These are phyloP conservation scores for Debaryomyces sp. DNA, from an alignment of 1,139 yeast genomes.

Conservation along the genomic window DNA sequence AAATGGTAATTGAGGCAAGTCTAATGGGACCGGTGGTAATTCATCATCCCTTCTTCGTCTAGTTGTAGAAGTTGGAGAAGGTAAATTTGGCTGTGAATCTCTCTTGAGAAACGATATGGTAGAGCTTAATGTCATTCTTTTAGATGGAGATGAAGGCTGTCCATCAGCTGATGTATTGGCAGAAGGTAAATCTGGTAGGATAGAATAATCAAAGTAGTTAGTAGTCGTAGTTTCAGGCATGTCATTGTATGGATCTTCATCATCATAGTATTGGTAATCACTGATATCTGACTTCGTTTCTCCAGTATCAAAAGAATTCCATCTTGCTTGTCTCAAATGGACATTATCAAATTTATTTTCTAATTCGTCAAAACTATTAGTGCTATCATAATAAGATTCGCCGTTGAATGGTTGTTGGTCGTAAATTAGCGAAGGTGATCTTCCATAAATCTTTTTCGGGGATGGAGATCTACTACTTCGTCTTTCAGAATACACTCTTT, in stretches of 20 bases:
- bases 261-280: slow-evolving; percentile 10
- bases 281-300: slow-evolving; percentile 16
- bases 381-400: neutral
- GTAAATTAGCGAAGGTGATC: slow-evolving; percentile 20
- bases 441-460: slow-evolving; percentile 25
- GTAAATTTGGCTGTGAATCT: slow-evolving; percentile 10
- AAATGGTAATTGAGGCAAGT: slow-evolving; percentile 61
- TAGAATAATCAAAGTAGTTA: slow-evolving; percentile 41
- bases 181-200: slow-evolving; percentile 45
- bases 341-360: slow-evolving; percentile 14
- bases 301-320: slow-evolving; percentile 19
- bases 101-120: slow-evolving; percentile 24
- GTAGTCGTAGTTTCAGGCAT: slow-evolving; percentile 30
- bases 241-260: slow-evolving; percentile 10
- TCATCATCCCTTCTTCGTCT: slow-evolving; percentile 23
- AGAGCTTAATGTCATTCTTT: slow-evolving; percentile 21
- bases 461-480: slow-evolving; percentile 34
- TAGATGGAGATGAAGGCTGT: slow-evolving; percentile 18
- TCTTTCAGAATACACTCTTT: slow-evolving; percentile 10
- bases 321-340: slow-evolving; percentile 15
- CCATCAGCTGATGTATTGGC: slow-evolving; percentile 12
- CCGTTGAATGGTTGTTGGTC: slow-evolving; percentile 1
- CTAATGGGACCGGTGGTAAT: slow-evolving; percentile 55
- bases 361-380: slow-evolving; percentile 13
- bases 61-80: slow-evolving; percentile 10